Evolutionary conservation across 331 rosid species (phyloP).

Genomic region (Malus hybrid): DNA sequence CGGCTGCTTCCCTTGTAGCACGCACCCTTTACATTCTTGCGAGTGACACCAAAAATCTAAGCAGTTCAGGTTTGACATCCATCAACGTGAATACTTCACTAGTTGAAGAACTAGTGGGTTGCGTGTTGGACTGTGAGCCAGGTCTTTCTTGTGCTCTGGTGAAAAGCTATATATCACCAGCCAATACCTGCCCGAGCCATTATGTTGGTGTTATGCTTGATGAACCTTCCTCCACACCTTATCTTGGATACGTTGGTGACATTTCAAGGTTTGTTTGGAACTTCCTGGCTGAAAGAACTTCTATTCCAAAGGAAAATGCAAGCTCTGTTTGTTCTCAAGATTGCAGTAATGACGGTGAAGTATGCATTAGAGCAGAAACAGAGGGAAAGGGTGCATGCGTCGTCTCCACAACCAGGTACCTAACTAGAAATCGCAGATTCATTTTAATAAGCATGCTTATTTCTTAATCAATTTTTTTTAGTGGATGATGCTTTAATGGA

Average conservation of each 20-base stretch:
- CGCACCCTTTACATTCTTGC: slow-evolving; percentile 80
- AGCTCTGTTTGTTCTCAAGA: slow-evolving; percentile 33
- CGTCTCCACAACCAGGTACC: slow-evolving; percentile 82
- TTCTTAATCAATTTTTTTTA: not conserved
- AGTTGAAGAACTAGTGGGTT: slow-evolving; percentile 68
- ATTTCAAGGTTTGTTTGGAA: slow-evolving; percentile 86
- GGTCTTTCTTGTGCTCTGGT: slow-evolving; percentile 90
- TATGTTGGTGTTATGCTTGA: slow-evolving; percentile 76
- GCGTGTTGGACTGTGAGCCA: slow-evolving; percentile 70
- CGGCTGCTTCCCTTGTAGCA: slow-evolving; percentile 86
- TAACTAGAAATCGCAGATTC: not conserved
- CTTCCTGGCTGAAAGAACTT: slow-evolving; percentile 76
- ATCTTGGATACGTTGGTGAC: slow-evolving; percentile 53
- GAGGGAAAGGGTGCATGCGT: slow-evolving; percentile 75
- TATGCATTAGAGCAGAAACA: slow-evolving; percentile 65
- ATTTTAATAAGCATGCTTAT: not conserved
- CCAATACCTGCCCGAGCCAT: slow-evolving; percentile 69
- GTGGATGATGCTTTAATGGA: not conserved
- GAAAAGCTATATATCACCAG: slow-evolving; percentile 64
- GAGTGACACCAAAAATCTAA: slow-evolving; percentile 34
- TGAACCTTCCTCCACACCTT: slow-evolving; percentile 69
- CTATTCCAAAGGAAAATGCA: slow-evolving; percentile 39
- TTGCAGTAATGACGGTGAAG: slow-evolving; percentile 59
- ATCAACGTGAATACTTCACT: slow-evolving; percentile 70
- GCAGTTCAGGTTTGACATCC: slow-evolving; percentile 44